Conservation (phyloP, 129 eudicot species). For the Solidago caesia region DNA sequence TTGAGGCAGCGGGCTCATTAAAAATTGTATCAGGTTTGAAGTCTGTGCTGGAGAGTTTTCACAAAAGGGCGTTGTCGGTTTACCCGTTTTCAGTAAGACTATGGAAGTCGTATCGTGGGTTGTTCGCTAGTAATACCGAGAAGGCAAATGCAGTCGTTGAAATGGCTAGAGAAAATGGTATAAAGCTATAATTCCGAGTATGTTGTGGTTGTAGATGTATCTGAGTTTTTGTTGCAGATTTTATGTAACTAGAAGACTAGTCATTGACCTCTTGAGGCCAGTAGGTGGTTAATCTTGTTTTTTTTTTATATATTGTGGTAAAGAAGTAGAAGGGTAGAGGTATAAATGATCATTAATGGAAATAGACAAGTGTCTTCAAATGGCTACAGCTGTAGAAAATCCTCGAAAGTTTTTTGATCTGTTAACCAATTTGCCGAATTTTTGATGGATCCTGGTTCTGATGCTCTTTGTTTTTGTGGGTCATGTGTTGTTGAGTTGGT, state of each 20-base stretch:
- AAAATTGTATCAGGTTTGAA: slow-evolving; percentile 31
- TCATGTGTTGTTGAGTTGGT: background rate
- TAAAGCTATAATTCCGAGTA: slow-evolving; percentile 33
- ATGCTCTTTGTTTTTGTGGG: slow-evolving; percentile 2
- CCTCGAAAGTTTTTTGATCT: background rate
- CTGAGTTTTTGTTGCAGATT: slow-evolving; percentile 6
- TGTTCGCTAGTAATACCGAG: slow-evolving; percentile 18
- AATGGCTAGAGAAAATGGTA: slow-evolving; percentile 58
- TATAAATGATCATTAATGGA: background rate
- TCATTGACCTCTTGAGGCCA: background rate
- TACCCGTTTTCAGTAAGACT: slow-evolving; percentile 59
- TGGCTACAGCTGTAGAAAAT: background rate
- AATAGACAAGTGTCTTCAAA: background rate
- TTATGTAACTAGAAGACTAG: slow-evolving; percentile 10
- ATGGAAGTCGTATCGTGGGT: slow-evolving; percentile 56
- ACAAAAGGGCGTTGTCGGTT: slow-evolving; percentile 52
- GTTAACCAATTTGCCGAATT: slow-evolving; percentile 2
- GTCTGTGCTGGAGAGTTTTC: slow-evolving; percentile 45
- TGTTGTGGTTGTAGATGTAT: slow-evolving; percentile 20
- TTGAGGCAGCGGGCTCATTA: slow-evolving; percentile 56
- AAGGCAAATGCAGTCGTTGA: slow-evolving; percentile 31
- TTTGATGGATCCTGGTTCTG: background rate
- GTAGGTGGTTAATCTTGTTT: slow-evolving; percentile 3
- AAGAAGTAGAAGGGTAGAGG: slow-evolving; percentile 12
- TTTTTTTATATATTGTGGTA: background rate